Conservation (phyloP, 2,329 filamentous ascomycete genomes). For the Aureobasidium subglaciale region DNA sequence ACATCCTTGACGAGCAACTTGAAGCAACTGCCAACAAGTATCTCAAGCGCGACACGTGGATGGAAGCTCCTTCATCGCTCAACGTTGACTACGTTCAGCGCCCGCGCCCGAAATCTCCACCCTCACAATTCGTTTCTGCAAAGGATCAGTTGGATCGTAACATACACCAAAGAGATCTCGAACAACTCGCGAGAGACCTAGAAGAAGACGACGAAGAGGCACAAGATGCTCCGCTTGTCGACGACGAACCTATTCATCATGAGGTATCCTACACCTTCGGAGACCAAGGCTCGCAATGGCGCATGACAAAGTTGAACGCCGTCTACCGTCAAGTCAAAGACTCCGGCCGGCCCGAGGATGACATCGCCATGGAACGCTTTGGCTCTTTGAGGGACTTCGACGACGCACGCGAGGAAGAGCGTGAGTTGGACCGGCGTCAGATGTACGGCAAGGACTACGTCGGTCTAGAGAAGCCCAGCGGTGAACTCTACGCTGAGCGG, state of each 20-base stretch:
- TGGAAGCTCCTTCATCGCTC: slow-evolving; percentile 77
- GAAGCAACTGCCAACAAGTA: slow-evolving; percentile 31
- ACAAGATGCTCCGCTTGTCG: slow-evolving; percentile 29
- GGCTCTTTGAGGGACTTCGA: slow-evolving; percentile 80
- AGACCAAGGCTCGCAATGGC: slow-evolving; percentile 84
- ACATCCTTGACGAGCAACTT: slow-evolving; percentile 37
- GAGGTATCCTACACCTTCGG: slow-evolving; percentile 80
- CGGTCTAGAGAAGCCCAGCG: slow-evolving; percentile 77
- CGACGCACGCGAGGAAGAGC: slow-evolving; percentile 84
- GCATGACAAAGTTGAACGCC: slow-evolving; percentile 87
- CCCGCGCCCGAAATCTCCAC: slow-evolving; percentile 44
- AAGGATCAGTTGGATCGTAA: slow-evolving; percentile 58
- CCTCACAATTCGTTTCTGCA: slow-evolving; percentile 40
- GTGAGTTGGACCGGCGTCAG: slow-evolving; percentile 76
- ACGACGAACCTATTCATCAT: slow-evolving; percentile 48
- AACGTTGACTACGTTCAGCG: slow-evolving; percentile 77
- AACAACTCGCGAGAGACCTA: slow-evolving; percentile 59
- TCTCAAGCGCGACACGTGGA: slow-evolving; percentile 79
- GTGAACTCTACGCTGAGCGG: slow-evolving; percentile 76
- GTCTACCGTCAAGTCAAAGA: slow-evolving; percentile 77
- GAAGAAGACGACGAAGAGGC: slow-evolving; percentile 47
- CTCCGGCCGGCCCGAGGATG: slow-evolving; percentile 64
- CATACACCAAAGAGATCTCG: slow-evolving; percentile 75
- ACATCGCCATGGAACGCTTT: slow-evolving; percentile 75
- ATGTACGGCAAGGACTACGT: slow-evolving; percentile 81